These are phyloP conservation scores for Microglena sp. DNA, from an alignment of 139 green algal species.

Conservation along the genomic window DNA sequence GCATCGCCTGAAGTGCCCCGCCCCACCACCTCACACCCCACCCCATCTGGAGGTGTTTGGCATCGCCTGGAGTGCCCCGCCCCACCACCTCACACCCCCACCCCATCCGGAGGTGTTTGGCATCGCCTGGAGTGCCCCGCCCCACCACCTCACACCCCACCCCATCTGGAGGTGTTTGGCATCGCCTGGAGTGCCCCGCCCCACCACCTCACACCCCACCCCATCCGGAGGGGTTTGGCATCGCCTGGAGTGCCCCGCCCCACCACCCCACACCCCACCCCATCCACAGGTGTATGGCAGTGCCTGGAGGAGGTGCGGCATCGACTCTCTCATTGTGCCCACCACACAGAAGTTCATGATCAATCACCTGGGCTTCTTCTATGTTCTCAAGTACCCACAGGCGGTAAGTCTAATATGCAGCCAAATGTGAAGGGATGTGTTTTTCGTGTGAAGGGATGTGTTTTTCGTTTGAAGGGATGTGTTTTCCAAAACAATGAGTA, in stretches of 20 bases:
- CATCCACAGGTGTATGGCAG: slow-evolving; percentile 25
- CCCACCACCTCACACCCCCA: too few species aligned
- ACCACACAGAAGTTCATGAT: slow-evolving; percentile 45
- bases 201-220: too few species aligned
- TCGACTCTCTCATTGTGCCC: slow-evolving; percentile 34
- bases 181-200: too few species aligned
- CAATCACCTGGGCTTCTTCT: slow-evolving; percentile 39
- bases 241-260: background rate
- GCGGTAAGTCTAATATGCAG: background rate
- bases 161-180: too few species aligned
- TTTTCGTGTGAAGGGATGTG: slow-evolving; percentile 1
- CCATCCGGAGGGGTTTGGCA: too few species aligned
- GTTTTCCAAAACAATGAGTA: background rate
- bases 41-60: too few species aligned
- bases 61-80: too few species aligned
- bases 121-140: too few species aligned
- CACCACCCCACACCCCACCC: background rate
- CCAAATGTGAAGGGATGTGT: background rate
- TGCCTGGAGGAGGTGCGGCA: slow-evolving; percentile 27
- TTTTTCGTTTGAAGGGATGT: background rate
- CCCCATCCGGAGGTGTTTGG: too few species aligned
- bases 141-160: too few species aligned
- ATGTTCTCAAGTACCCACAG: slow-evolving; percentile 37
- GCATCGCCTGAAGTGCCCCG: too few species aligned
- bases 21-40: too few species aligned